These are phyloP conservation scores for Geotrichum candidum DNA, from an alignment of 1,139 yeast species.

Conservation along the genomic window DNA sequence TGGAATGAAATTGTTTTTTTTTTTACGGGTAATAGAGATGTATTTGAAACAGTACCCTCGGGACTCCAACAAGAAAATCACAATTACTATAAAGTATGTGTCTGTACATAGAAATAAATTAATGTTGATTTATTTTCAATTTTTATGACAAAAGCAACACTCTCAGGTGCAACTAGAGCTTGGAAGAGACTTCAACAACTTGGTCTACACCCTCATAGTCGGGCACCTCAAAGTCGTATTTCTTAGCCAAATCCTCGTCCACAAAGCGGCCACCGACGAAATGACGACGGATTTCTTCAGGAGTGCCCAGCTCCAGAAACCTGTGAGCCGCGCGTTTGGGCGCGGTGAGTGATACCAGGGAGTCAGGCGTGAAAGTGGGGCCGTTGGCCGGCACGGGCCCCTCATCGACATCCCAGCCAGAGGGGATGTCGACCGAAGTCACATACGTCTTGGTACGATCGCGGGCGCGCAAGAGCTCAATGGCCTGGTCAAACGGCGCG, in stretches of 20 bases:
- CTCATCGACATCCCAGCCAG: slow-evolving; percentile 92
- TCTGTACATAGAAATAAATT: too few species aligned
- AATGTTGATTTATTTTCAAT: too few species aligned
- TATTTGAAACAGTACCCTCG: too few species aligned
- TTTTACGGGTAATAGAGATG: too few species aligned
- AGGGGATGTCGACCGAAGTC: slow-evolving; percentile 83
- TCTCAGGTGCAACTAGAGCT: neutral
- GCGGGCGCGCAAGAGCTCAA: slow-evolving; percentile 43
- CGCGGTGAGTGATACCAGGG: slow-evolving; percentile 79
- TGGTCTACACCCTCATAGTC: slow-evolving; percentile 50
- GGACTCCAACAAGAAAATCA: too few species aligned
- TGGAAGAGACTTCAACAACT: slow-evolving; percentile 31
- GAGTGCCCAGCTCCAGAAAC: slow-evolving; percentile 35
- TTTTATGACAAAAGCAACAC: neutral
- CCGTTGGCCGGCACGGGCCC: slow-evolving; percentile 58
- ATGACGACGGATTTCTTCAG: slow-evolving; percentile 39
- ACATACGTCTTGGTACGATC: slow-evolving; percentile 41
- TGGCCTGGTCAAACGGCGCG: slow-evolving; percentile 62
- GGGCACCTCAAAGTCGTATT: slow-evolving; percentile 63
- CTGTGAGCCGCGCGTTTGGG: slow-evolving; percentile 79
- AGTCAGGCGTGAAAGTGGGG: slow-evolving; percentile 46
- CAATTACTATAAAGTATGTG: too few species aligned
- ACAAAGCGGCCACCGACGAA: slow-evolving; percentile 90
- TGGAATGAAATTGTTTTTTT: too few species aligned
- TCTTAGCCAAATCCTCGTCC: slow-evolving; percentile 55